phyloP scores from a whole-genome alignment of 805 yeast species.

The Kazachstania psychrophila region DNA sequence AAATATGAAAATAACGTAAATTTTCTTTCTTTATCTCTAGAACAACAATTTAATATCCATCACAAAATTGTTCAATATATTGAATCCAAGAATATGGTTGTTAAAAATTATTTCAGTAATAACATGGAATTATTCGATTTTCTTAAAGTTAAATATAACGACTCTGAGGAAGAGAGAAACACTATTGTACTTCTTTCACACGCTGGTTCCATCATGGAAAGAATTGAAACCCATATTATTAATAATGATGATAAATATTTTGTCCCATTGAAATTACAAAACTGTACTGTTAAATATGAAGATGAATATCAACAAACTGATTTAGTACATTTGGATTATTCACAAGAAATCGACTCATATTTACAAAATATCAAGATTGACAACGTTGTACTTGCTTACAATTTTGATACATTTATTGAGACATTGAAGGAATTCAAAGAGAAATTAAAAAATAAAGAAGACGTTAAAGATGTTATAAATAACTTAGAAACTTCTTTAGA shows the following conservation, averaged over 20 bases:
- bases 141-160: slow-evolving; percentile 14
- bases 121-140: slow-evolving; percentile 23
- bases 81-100: slow-evolving; percentile 23
- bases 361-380: slow-evolving; percentile 15
- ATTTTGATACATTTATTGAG: slow-evolving; percentile 21
- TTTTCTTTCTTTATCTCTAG: slow-evolving; percentile 7
- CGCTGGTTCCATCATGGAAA: slow-evolving; percentile 18
- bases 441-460: slow-evolving; percentile 1
- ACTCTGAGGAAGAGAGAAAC: slow-evolving; percentile 11
- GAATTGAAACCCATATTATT: slow-evolving; percentile 6
- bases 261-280: slow-evolving; percentile 23
- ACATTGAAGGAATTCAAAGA: slow-evolving; percentile 6
- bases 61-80: slow-evolving; percentile 23
- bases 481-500: slow-evolving; percentile 1
- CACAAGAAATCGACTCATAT: slow-evolving; percentile 25
- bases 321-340: slow-evolving; percentile 24
- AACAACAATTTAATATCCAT: slow-evolving; percentile 21
- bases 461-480: neutral
- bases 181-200: slow-evolving; percentile 14
- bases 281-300: slow-evolving; percentile 22
- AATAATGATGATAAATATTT: neutral
- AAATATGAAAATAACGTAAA: neutral
- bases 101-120: slow-evolving; percentile 23
- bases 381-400: slow-evolving; percentile 18
- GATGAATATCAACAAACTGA: slow-evolving; percentile 13